A percentile compares a stretch with the other conserved stretches of the same genome.
These are phyloP conservation scores for Xerocomus spinulosus DNA, from an alignment of 768 basidiomycete species.

Conservation along the genomic window DNA sequence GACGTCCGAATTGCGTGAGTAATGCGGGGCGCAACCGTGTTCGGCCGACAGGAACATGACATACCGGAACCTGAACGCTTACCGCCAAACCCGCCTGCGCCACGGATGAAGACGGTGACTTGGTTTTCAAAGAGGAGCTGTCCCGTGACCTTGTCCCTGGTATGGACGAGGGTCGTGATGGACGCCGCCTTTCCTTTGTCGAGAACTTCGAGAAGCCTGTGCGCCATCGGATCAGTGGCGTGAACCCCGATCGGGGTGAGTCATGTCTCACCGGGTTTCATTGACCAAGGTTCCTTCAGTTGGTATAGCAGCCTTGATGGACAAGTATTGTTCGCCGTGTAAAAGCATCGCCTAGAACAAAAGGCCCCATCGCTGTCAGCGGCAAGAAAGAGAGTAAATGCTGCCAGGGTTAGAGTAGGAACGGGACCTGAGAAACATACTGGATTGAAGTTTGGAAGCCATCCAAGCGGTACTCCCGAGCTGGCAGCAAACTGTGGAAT, in stretches of 20 bases:
- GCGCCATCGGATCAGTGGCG: constrained; percentile 4
- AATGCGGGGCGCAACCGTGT: background rate
- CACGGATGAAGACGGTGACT: constrained; percentile 87
- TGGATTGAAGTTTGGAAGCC: constrained; percentile 93
- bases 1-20: background rate
- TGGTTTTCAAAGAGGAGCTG: constrained; percentile 88
- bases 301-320: constrained; percentile 82
- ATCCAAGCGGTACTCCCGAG: constrained; percentile 65
- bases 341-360: constrained; percentile 78
- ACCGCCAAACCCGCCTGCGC: constrained; percentile 94
- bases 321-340: constrained; percentile 94
- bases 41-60: constrained; percentile 16
- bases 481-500: constrained; percentile 85
- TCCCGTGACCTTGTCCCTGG: constrained; percentile 74
- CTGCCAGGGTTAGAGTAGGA: background rate
- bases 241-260: constrained; percentile 15
- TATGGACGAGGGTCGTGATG: constrained; percentile 74
- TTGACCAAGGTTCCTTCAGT: constrained; percentile 77
- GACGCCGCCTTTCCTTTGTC: constrained; percentile 95
- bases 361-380: background rate
- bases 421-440: constrained; percentile 38
- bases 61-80: constrained; percentile 77
- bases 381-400: background rate
- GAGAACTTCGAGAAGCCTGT: constrained; percentile 70
- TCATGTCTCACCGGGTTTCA: constrained; percentile 50